Evolutionary conservation across 371 early-diverging fungal genomes (phyloP), one percentile per base, ranked within the genome.

Genomic region (Mortierella sp.): DNA sequence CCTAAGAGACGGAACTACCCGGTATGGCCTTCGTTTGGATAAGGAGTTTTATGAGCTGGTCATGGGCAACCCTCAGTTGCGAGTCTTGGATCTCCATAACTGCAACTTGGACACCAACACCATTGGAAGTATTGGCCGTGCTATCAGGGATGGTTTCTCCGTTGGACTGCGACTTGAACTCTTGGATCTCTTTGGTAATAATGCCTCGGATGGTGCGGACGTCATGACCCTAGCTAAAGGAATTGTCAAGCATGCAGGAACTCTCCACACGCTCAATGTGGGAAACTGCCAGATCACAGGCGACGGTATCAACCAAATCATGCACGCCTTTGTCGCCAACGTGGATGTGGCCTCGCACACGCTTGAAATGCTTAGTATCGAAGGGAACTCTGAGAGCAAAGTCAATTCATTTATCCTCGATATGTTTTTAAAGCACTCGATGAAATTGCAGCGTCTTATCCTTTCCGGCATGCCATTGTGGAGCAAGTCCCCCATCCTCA

Each of bases 321-420:
- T 74, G 76, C 76, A 74, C 23, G 76, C 76, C 13, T 74, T 74
- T 54, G 76, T 74, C 39, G 76, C 76, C 62, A 74, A 74, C 42
- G 65, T 69, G 0, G 76, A 74, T n/a, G 76, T 74, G 24, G 76
- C 76, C 45, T 68, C 76, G 12, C 76, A 74, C 42, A 54, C 65
- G 1, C 62, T 74, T n/a, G 76, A 74, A 56, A 52, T 9, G 0
- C 64, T 74, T 28, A 54, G 58, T 16, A 69, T 74, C 24, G 64
- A 74, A 21, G 60, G 49, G 19, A 74, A 74, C 34, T 27, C 54
- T 0, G 76, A 74, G 43, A 74, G 76, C 52, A 74, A 74, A 47
- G 76, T 74, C 47, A 74, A 74, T 28, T 74, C 76, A 18, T 74
- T 74, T 21, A 74, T 74, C 31, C 16, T 74, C 47, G 76, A 74